Base-by-base conservation (phyloP, 2,329 filamentous ascomycete genomes). In the Fusarium pseudograminearum region DNA sequence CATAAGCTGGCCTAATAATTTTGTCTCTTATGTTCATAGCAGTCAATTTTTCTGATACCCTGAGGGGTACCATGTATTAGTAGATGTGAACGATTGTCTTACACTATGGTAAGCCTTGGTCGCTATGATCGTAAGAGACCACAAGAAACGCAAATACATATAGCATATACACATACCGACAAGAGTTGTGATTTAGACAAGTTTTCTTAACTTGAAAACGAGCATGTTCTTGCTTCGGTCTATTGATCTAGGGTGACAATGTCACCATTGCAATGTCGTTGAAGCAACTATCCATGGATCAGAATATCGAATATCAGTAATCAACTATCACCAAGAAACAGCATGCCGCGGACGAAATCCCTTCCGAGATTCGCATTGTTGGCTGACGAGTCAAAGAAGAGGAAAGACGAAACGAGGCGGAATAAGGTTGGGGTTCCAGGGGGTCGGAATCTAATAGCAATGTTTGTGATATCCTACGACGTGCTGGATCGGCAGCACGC, bases 401-500 rank as follows among this genome's bases (percentile, higher is more conserved):
- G 26, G 54, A 55, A 42, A 57, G 41, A 55, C 28, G 47, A 51
- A 24, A 55, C 45, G 36, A 57, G 47, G 58, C 51, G 51, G 26
- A 41, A 22, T 36, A 48, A 44, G 58, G 47, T 50, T 57, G 34
- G 46, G 63, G 46, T 56, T 56, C 47, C 60, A 66, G 38, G 31
- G 28, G 22, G 24, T 48, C 50, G 63, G 61, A 41, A 68, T 63
- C 16, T 40, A 54, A 41, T 48, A 59, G 10, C 26, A 9, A 70
- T 65, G 22, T 50, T 53, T 40, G 61, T 58, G 55, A 42, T 57
- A 65, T 50, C 57, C 41, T 51, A 58, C 53, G 50, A 64, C 26
- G 57, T 72, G 70, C 73, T 72, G 72, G 67, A 74, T 74, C 73
- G 65, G 59, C 46, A 55, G 48, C 55, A 66, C 65, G 57, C 65